Conservation (phyloP, 2,329 filamentous ascomycete genomes). For the Cladosporium sp. region DNA sequence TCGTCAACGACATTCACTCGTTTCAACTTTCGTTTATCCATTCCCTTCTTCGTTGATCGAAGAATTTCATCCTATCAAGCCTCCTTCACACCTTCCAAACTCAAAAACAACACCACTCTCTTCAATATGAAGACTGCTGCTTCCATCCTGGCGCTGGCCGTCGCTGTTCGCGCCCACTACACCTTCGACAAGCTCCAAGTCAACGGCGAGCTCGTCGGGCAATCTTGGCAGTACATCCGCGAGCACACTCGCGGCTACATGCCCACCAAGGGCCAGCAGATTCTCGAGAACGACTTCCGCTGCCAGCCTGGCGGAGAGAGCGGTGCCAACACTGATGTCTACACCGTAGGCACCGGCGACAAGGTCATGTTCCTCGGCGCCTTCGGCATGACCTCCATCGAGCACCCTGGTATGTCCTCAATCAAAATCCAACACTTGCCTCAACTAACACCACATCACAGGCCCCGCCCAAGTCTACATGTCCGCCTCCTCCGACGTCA, state of each 20-base stretch:
- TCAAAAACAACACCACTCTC: slow-evolving; percentile 1
- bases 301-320: slow-evolving; percentile 24
- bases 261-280: slow-evolving; percentile 34
- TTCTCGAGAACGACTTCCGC: slow-evolving; percentile 32
- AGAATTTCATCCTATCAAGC: slow-evolving; percentile 6
- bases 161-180: slow-evolving; percentile 35
- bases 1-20: slow-evolving; percentile 11
- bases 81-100: not conserved
- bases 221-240: slow-evolving; percentile 52
- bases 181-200: slow-evolving; percentile 42
- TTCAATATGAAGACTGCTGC: slow-evolving; percentile 39
- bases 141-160: slow-evolving; percentile 31
- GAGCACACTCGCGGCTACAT: slow-evolving; percentile 21
- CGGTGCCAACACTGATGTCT: slow-evolving; percentile 39
- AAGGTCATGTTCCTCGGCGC: slow-evolving; percentile 24
- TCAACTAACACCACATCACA: not conserved
- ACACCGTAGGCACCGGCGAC: slow-evolving; percentile 25
- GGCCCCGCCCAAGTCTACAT: slow-evolving; percentile 27
- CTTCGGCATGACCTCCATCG: slow-evolving; percentile 23
- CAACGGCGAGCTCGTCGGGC: slow-evolving; percentile 41
- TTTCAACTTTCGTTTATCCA: slow-evolving; percentile 12
- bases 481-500: slow-evolving; percentile 26
- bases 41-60: slow-evolving; percentile 19
- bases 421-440: not conserved
- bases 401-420: slow-evolving; percentile 27